Evolutionary conservation across 805 yeast genomes (phyloP).

Genomic region (Wickerhamiella azyma): DNA sequence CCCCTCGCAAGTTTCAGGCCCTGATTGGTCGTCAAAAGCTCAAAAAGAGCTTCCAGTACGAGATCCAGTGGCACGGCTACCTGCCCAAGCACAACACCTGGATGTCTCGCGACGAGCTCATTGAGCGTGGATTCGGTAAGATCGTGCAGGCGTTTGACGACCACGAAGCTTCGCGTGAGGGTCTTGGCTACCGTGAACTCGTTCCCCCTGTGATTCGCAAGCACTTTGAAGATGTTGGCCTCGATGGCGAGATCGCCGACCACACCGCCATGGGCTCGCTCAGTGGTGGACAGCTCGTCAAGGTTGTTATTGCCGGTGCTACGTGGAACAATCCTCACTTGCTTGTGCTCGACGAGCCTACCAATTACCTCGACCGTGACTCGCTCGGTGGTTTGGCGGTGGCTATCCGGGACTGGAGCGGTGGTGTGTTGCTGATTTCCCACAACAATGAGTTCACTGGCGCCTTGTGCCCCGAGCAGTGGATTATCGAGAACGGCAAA

Average conservation of each 20-base stretch:
- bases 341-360: constrained; percentile 93
- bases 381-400: constrained; percentile 94
- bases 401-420: constrained; percentile 95
- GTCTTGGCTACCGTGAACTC: constrained; percentile 93
- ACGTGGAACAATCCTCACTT: constrained; percentile 99
- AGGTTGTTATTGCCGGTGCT: constrained; percentile 98
- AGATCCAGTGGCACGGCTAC: constrained; percentile 86
- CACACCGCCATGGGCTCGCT: constrained; percentile 94
- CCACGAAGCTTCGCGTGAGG: constrained; percentile 98
- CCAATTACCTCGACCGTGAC: constrained; percentile 95
- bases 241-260: constrained; percentile 96
- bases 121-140: constrained; percentile 78
- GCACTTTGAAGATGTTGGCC: constrained; percentile 94
- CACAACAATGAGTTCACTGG: constrained; percentile 96
- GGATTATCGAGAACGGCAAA: constrained; percentile 90
- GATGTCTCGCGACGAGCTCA: constrained; percentile 71
- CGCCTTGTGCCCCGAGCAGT: constrained; percentile 95
- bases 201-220: constrained; percentile 84
- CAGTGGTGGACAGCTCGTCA: constrained; percentile 96
- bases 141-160: constrained; percentile 94
- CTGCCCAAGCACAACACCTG: constrained; percentile 87
- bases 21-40: constrained; percentile 94
- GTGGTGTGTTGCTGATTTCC: constrained; percentile 97
- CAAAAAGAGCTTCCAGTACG: constrained; percentile 94
- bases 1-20: constrained; percentile 81